Percentiles rank a stretch among this genome's conserved stretches.
Evolutionary conservation across 805 yeast species (phyloP).

Genomic region (Myxozyma monticola): DNA sequence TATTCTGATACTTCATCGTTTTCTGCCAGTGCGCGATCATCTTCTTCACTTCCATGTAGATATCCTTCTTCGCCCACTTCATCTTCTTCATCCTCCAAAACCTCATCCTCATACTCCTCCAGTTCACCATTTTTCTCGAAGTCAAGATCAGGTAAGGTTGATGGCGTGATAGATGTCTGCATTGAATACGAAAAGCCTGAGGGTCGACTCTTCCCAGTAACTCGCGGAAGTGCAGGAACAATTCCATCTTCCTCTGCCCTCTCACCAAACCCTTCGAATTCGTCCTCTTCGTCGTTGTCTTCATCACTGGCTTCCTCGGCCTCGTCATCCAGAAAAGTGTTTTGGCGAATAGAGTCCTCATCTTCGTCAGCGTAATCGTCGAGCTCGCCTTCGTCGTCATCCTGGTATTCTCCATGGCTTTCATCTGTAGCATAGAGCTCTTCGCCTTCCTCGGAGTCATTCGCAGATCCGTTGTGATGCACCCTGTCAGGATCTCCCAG

Average conservation of each 20-base stretch:
- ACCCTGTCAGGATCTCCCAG: background rate
- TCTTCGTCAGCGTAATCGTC: background rate
- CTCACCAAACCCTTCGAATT: background rate
- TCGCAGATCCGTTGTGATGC: constrained; percentile 1
- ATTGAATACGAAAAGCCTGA: too few relatives aligned
- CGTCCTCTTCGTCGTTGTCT: background rate
- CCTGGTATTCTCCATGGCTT: background rate
- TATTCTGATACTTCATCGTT: constrained; percentile 8
- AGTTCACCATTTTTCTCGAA: too few relatives aligned
- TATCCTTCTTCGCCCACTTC: constrained; percentile 4
- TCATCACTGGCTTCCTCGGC: background rate
- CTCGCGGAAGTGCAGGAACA: background rate
- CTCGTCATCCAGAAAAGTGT: constrained; percentile 1
- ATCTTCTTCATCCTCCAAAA: constrained; percentile 3
- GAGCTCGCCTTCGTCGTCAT: constrained; percentile 1
- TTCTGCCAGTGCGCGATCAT: constrained; percentile 14
- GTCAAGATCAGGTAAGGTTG: too few relatives aligned
- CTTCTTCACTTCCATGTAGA: constrained; percentile 19
- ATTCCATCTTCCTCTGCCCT: background rate
- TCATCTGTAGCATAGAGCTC: constrained; percentile 4
- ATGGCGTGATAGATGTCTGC: too few relatives aligned
- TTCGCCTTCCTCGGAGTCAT: background rate
- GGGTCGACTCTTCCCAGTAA: background rate
- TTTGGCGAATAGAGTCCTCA: background rate
- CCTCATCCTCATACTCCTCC: constrained; percentile 4